Base-by-base conservation (phyloP, 2,329 filamentous ascomycete genomes). In the Colletotrichum gloeosporioides region DNA sequence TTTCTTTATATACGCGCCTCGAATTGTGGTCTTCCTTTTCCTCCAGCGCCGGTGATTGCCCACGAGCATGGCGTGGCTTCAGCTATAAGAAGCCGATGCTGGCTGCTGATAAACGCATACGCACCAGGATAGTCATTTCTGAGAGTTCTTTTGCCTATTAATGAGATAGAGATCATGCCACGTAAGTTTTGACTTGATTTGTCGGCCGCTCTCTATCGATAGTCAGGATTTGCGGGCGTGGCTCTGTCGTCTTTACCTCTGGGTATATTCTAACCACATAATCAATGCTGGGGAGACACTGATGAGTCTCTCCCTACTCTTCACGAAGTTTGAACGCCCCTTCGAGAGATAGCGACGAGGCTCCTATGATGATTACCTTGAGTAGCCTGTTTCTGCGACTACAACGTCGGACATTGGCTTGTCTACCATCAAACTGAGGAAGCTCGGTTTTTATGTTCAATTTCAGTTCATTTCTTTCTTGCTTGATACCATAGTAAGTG, bases 281-380 rank as follows among this genome's bases (percentile, higher is more conserved):
- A 0, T 44, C 18, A 0, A 44, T n/a, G 3, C 8, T 12, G 9
- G 16, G 16, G 36, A 18, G 36, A 39, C 36, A 9, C 36, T 0
- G 1, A 18, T 9, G 8, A 39, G 0, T 5, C 16, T 39, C 36
- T 3, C 8, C 36, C 18, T 5, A 18, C 8, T 0, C 16, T 36
- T 36, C 0, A 8, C 36, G 36, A 39, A 0, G 0, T 39, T 39
- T 39, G 36, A 0, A 8, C 16, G 0, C 1, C 0, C 4, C 8
- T 16, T 39, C 2, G 18, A 0, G 9, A 39, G 36, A 39, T 18
- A 18, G 16, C 18, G 36, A 18, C 16, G 8, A 39, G 6, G 4
- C 6, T 16, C 6, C 3, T 7, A 18, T 18, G 8, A 5, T 4
- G 16, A 18, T 18, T 39, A 15, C 36, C 16, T 39, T 18, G 1